Evolutionary conservation across 345 rosid genomes (phyloP).

Genomic region (Salix exigua): DNA sequence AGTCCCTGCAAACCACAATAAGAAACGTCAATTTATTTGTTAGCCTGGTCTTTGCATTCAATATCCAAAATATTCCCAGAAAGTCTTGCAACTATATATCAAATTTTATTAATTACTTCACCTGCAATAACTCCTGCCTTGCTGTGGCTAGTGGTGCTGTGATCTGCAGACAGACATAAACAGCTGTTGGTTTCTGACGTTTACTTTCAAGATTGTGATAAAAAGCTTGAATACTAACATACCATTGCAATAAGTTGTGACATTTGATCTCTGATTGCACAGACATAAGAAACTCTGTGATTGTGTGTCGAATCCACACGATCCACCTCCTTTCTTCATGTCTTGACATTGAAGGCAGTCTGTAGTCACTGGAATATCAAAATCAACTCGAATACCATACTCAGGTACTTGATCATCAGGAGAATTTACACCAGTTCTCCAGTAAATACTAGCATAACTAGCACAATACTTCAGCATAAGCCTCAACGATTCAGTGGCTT

Average conservation of each 20-base stretch:
- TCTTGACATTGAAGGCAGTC: constrained; percentile 83
- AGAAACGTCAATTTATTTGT: background rate
- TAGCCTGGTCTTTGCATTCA: background rate
- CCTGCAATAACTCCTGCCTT: constrained; percentile 54
- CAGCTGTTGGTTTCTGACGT: background rate
- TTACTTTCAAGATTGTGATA: background rate
- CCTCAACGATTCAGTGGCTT: constrained; percentile 76
- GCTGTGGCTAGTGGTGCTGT: constrained; percentile 27
- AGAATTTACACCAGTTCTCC: constrained; percentile 58
- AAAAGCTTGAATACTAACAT: background rate
- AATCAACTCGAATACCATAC: constrained; percentile 80
- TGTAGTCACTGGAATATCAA: constrained; percentile 70
- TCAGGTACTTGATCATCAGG: constrained; percentile 69
- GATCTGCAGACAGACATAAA: constrained; percentile 32
- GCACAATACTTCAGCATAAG: constrained; percentile 82
- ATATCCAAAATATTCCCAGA: background rate
- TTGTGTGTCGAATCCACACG: constrained; percentile 62
- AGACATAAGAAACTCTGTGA: constrained; percentile 65
- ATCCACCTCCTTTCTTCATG: constrained; percentile 61
- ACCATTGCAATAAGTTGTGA: constrained; percentile 72
- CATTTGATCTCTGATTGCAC: constrained; percentile 50
- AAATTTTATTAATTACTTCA: background rate
- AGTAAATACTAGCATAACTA: constrained; percentile 71
- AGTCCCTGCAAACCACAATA: constrained; percentile 42
- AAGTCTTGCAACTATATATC: background rate